Conservation (phyloP, 495 filamentous ascomycete genomes). For the Parmelia sp. region DNA sequence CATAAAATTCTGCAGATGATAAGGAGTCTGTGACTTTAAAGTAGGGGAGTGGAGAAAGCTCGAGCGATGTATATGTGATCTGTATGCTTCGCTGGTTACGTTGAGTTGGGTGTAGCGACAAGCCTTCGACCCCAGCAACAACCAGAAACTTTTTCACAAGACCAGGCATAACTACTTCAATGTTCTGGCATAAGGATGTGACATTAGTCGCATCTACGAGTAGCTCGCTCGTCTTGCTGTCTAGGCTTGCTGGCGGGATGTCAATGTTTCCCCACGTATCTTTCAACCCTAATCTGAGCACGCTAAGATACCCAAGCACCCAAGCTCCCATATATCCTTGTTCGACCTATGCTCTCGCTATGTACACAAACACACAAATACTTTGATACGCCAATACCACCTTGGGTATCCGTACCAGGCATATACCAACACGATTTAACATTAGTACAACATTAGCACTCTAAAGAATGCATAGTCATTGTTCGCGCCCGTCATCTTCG, state of each 20-base stretch:
- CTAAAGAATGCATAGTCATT: slow-evolving; percentile 11
- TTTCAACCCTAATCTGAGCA: neutral
- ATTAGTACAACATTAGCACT: neutral
- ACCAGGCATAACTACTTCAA: slow-evolving; percentile 53
- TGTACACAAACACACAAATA: slow-evolving; percentile 12
- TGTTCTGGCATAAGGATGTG: neutral
- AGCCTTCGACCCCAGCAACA: slow-evolving; percentile 77
- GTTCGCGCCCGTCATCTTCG: neutral
- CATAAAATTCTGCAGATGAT: slow-evolving; percentile 63
- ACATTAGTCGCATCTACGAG: neutral
- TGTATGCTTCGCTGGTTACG: slow-evolving; percentile 50
- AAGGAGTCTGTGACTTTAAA: slow-evolving; percentile 2
- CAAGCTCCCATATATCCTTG: no score
- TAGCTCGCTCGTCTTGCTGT: neutral
- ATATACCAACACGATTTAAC: neutral
- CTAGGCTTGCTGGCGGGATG: neutral
- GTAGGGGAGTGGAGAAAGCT: slow-evolving; percentile 36
- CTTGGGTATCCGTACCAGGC: slow-evolving; percentile 13
- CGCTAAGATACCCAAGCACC: no score
- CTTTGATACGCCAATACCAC: slow-evolving; percentile 3
- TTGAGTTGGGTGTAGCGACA: slow-evolving; percentile 68
- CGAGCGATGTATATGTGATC: slow-evolving; percentile 69
- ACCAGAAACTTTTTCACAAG: slow-evolving; percentile 73
- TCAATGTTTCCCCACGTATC: neutral
- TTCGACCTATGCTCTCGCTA: slow-evolving; percentile 4